A percentile compares a stretch with the other conserved stretches of the same genome.
Evolutionary conservation across 2,329 filamentous ascomycete species (phyloP).

Genomic region (Sclerotiophoma versabilis): DNA sequence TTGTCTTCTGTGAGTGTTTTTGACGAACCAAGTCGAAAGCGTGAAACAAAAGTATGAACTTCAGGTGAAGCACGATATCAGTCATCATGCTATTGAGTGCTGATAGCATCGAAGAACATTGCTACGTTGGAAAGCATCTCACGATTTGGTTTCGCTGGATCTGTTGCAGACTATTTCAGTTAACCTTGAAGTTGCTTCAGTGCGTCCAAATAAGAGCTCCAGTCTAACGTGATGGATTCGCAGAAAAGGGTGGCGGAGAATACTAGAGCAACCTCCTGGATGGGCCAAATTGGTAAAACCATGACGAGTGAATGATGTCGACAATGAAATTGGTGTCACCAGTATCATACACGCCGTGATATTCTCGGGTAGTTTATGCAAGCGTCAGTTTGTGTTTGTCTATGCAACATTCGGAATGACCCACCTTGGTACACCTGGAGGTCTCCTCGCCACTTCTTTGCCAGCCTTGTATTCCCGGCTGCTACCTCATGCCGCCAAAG

Average conservation of each 20-base stretch:
- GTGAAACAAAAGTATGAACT: neutral
- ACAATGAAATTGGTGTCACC: neutral
- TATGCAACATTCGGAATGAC: too few relatives aligned
- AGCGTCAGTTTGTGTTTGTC: neutral
- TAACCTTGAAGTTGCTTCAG: neutral
- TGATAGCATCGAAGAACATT: neutral
- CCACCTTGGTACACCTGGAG: neutral
- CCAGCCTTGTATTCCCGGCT: neutral
- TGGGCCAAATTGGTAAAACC: constrained; percentile 15
- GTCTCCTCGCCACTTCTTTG: neutral
- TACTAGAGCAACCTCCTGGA: constrained; percentile 11
- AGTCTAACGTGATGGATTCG: neutral
- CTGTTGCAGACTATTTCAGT: neutral
- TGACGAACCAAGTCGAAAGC: neutral
- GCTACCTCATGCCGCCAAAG: too few relatives aligned
- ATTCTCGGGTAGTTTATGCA: neutral
- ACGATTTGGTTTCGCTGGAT: neutral
- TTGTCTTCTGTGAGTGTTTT: constrained; percentile 4
- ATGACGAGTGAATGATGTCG: neutral
- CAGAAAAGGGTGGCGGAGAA: neutral
- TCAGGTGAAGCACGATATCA: neutral
- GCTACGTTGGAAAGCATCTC: neutral
- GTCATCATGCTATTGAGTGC: neutral
- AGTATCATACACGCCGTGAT: neutral
- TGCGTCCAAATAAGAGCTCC: neutral